Base-by-base conservation (phyloP, 2,329 filamentous ascomycete genomes). In the Chaetomiaceae sp. region DNA sequence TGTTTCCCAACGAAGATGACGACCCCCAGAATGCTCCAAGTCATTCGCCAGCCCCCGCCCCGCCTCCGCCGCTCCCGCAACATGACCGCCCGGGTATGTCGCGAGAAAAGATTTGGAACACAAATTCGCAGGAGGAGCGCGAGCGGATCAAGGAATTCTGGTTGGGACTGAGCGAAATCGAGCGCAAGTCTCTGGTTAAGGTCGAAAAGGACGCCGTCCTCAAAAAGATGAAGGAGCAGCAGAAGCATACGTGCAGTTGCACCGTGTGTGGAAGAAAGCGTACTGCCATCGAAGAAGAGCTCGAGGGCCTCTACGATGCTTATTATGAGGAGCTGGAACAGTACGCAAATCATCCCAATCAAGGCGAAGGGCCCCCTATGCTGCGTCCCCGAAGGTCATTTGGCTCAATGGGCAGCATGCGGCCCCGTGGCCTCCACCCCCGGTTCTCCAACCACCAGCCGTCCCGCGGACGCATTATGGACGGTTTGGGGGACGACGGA, bases 201-300 rank as follows among this genome's bases (percentile, higher is more conserved):
- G 92, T 99, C 27, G 94, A 99, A 72, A 99, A 99, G 73, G 92
- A 99, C 71, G 92, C 94, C 7, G 94, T 99, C 0, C 75, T 99
- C 52, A 90, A 89, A 67, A 99, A 99, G 77, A 99, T 99, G 94
- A 99, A 99, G 77, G 94, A 99, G 71, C 94, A 99, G 71, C 94
- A 99, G 71, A 97, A 97, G 72, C 91, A 97, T 69, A 97, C 92
- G 2, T 99, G 94, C 76, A 96, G 91, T 69, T 99, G 94, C 71
- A 95, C 90, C 4, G 92, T 99, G 36, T 99, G 94, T 70, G 94
- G 94, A 48, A 83, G 94, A 61, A 99, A 99, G 75, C 84, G 94
- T 49, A 96, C 88, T 11, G 94, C 94, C 34, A 99, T 99, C 62
- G 94, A 99, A 71, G 94, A 99, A 72, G 94, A 99, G 71, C 78